Evolutionary conservation across 2,329 filamentous ascomycete genomes (phyloP), one percentile per base, ranked within the genome.

Genomic region (Fusarium heterosporum): DNA sequence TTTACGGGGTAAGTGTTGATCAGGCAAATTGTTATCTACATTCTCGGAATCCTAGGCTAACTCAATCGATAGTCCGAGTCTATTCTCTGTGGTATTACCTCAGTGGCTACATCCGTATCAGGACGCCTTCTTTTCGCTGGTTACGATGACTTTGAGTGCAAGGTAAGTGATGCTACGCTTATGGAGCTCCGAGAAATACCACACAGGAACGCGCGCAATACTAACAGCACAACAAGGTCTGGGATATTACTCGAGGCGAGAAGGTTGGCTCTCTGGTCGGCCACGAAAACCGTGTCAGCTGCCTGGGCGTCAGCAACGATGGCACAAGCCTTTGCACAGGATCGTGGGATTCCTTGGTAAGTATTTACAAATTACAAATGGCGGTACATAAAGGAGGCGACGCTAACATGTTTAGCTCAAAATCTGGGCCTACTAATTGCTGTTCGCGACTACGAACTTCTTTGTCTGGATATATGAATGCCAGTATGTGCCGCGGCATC

Each of bases 91-190:
- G 96, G 96, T 74, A 98, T 99, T 75, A 99, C 96, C 25, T 99
- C 96, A 6, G 96, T 99, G 46, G 96, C 95, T 61, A 98, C 97
- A 74, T 99, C 96, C 16, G 95, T 99, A 14, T 99, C 96, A 58
- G 96, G 96, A 60, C 89, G 96, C 77, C 84, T 99, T 74, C 84
- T 99, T 39, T 99, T 99, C 78, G 96, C 96, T 55, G 96, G 96
- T 71, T 99, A 99, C 76, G 96, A 99, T 76, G 96, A 99, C 78
- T 99, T 97, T 75, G 96, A 99, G 82, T 99, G 96, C 94, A 99
- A 98, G 91, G 95, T 97, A 84, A 75, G 88, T 30, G 52, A 41
- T 12, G 16, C 13, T 28, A 16, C 45, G 39, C 34, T 61, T 45
- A 41, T 38, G 28, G 14, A 11, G 8, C 26, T 6, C 19, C 34